Evolutionary conservation across 768 basidiomycete genomes (phyloP).

Genomic region (Boletus insuetus): DNA sequence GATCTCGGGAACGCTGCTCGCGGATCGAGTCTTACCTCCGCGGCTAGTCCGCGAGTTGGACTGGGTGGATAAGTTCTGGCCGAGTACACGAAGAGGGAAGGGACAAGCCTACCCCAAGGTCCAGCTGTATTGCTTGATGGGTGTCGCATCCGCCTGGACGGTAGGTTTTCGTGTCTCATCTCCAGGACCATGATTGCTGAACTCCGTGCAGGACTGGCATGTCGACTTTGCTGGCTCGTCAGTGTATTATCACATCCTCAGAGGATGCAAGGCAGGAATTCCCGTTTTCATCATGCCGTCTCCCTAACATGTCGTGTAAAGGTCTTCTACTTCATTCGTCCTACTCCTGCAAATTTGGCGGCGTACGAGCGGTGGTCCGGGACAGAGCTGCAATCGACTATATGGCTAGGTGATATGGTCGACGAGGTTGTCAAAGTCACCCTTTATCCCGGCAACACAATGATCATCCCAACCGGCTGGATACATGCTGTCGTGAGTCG

Average conservation of each 20-base stretch:
- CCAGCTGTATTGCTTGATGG: constrained; percentile 96
- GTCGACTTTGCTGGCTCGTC: constrained; percentile 97
- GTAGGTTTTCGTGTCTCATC: constrained; percentile 43
- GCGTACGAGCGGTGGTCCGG: constrained; percentile 96
- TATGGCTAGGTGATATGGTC: constrained; percentile 91
- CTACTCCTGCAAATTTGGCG: constrained; percentile 79
- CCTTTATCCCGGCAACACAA: constrained; percentile 73
- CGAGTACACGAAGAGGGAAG: constrained; percentile 67
- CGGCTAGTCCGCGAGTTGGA: constrained; percentile 84
- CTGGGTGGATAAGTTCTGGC: constrained; percentile 98
- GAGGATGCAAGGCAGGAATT: constrained; percentile 69
- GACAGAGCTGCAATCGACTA: constrained; percentile 79
- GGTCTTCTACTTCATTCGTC: constrained; percentile 94
- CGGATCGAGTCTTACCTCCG: constrained; percentile 78
- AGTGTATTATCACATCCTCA: constrained; percentile 94
- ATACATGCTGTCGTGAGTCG: constrained; percentile 90
- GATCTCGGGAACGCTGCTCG: constrained; percentile 81
- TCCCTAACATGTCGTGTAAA: constrained; percentile 30
- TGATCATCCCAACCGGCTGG: constrained; percentile 97
- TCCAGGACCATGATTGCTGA: neutral
- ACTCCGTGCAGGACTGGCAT: constrained; percentile 81
- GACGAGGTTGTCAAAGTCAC: constrained; percentile 89
- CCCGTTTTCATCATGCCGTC: neutral
- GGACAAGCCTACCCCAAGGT: constrained; percentile 87
- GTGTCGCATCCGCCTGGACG: constrained; percentile 90